A percentile compares a stretch with the other conserved stretches of the same genome.
Evolutionary conservation across 306 rosid species (phyloP).

Genomic region (Alnus rubra): DNA sequence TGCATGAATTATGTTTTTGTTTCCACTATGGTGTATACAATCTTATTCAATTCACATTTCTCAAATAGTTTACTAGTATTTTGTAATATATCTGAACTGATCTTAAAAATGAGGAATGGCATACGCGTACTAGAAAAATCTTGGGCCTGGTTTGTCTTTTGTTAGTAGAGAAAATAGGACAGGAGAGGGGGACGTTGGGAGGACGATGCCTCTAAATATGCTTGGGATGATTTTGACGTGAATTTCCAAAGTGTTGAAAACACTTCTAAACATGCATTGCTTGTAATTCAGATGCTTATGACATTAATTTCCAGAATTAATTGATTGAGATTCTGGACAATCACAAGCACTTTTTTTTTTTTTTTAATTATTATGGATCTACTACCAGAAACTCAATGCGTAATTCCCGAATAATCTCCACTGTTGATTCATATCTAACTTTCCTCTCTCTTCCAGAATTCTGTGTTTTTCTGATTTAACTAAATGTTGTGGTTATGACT

Average conservation of each 20-base stretch:
- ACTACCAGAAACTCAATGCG: too few species aligned
- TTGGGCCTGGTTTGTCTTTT: not conserved
- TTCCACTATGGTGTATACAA: not conserved
- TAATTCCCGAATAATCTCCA: not conserved
- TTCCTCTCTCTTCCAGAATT: not conserved
- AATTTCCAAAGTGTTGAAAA: not conserved
- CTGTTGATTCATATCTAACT: not conserved
- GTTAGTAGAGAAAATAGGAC: not conserved
- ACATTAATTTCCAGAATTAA: not conserved
- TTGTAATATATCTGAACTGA: too few species aligned
- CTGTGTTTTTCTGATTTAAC: not conserved
- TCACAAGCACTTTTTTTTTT: too few species aligned
- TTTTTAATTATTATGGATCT: too few species aligned
- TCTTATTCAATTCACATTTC: not conserved
- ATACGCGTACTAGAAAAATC: not conserved
- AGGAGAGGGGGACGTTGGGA: not conserved
- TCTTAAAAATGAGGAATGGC: too few species aligned
- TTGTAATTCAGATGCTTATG: not conserved
- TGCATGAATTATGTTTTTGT: not conserved
- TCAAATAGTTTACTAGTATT: not conserved
- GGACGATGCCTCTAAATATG: not conserved
- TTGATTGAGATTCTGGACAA: too few species aligned
- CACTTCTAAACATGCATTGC: not conserved
- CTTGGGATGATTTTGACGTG: not conserved
- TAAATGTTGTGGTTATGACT: not conserved